Conservation (phyloP, 2,329 filamentous ascomycete species). For the Neodidymelliopsis sp. region DNA sequence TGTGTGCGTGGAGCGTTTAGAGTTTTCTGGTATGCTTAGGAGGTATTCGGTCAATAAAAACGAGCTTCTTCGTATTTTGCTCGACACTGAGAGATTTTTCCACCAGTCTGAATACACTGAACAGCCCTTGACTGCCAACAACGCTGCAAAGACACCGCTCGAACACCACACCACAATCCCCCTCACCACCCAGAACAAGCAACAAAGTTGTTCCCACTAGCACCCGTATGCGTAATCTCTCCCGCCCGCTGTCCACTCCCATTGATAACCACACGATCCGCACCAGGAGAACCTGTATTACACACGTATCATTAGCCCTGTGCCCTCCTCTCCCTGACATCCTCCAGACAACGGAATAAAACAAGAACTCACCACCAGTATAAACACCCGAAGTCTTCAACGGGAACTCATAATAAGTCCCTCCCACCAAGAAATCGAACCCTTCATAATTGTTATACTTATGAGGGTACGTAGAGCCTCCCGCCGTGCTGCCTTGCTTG, state of each 20-base stretch:
- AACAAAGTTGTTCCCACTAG: constrained; percentile 72
- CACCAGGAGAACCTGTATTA: constrained; percentile 64
- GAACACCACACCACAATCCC: background rate
- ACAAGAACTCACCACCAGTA: constrained; percentile 58
- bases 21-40: too few species aligned
- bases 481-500: constrained; percentile 46
- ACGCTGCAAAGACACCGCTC: constrained; percentile 10
- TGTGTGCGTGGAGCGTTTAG: too few species aligned
- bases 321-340: background rate
- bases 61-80: too few species aligned
- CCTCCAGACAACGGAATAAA: background rate
- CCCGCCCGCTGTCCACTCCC: constrained; percentile 64
- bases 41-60: too few species aligned
- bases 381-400: constrained; percentile 62
- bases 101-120: background rate
- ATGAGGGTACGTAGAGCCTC: constrained; percentile 63
- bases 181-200: constrained; percentile 57
- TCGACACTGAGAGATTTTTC: too few species aligned
- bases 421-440: constrained; percentile 64
- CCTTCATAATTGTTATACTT: constrained; percentile 69
- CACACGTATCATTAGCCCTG: background rate
- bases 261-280: constrained; percentile 73
- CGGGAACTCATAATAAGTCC: constrained; percentile 71
- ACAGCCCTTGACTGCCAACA: background rate
- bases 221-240: constrained; percentile 74